These are phyloP conservation scores for Cladosporium cucumerinum DNA, from an alignment of 2,329 filamentous ascomycete species.

Conservation along the genomic window DNA sequence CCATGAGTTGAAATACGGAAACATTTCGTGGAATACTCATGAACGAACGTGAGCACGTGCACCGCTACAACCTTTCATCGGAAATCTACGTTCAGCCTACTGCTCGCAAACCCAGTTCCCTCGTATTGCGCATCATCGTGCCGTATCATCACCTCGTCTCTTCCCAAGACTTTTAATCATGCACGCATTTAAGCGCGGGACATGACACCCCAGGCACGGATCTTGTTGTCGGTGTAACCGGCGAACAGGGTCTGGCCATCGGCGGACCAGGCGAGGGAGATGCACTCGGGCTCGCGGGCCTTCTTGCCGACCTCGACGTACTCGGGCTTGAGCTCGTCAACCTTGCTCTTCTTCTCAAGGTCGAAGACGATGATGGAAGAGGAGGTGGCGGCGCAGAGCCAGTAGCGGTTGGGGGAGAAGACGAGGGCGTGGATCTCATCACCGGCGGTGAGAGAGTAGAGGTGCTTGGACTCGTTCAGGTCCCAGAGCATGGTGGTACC, in stretches of 20 bases:
- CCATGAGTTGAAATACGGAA: constrained; percentile 4
- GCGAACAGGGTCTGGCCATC: constrained; percentile 99
- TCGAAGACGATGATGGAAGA: constrained; percentile 99
- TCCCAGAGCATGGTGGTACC: constrained; percentile 99
- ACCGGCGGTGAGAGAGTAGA: constrained; percentile 98
- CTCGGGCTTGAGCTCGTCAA: constrained; percentile 99
- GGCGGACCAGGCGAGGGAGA: constrained; percentile 94
- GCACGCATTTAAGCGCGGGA: constrained; percentile 59
- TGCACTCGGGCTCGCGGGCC: constrained; percentile 97
- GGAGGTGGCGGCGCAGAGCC: constrained; percentile 97
- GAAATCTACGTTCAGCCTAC: constrained; percentile 27
- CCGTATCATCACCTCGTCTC: constrained; percentile 22
- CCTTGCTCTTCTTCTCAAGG: constrained; percentile 99
- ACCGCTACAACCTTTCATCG: constrained; percentile 38
- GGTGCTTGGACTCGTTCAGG: constrained; percentile 99
- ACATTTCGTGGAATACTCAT: constrained; percentile 16
- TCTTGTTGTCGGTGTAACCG: constrained; percentile 99
- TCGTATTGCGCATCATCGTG: constrained; percentile 40
- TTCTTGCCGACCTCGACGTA: constrained; percentile 97
- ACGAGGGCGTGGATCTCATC: constrained; percentile 99
- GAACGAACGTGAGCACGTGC: constrained; percentile 27
- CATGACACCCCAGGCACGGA: constrained; percentile 97
- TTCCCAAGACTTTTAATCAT: not conserved
- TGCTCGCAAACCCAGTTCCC: constrained; percentile 30
- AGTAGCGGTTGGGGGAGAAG: constrained; percentile 99